These are phyloP conservation scores for Bryoglossum gracile DNA, from an alignment of 495 filamentous ascomycete genomes.

Conservation along the genomic window DNA sequence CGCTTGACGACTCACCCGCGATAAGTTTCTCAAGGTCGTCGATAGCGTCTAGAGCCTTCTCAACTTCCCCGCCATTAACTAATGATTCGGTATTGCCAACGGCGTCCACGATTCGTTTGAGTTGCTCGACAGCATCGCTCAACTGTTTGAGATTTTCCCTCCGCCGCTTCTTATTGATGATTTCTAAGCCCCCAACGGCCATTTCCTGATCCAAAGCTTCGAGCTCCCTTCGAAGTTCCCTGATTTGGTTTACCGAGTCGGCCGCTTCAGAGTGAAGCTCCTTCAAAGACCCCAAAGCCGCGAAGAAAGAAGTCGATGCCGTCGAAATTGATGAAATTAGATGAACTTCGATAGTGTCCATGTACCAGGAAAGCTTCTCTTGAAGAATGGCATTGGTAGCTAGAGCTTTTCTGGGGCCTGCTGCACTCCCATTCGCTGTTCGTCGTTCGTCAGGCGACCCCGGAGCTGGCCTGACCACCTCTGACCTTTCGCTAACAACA, in stretches of 20 bases:
- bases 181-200: constrained; percentile 76
- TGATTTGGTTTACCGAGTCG: constrained; percentile 83
- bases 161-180: constrained; percentile 72
- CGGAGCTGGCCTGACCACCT: constrained; percentile 68
- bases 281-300: constrained; percentile 80
- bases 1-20: constrained; percentile 49
- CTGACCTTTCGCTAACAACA: constrained; percentile 90
- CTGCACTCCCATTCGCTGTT: constrained; percentile 52
- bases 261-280: constrained; percentile 90
- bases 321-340: constrained; percentile 93
- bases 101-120: constrained; percentile 68
- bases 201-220: constrained; percentile 77
- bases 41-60: constrained; percentile 69
- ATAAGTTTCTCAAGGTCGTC: constrained; percentile 72
- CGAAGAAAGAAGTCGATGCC: constrained; percentile 94
- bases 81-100: constrained; percentile 70
- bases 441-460: constrained; percentile 48
- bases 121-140: constrained; percentile 72
- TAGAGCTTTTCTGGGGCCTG: constrained; percentile 72
- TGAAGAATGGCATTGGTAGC: constrained; percentile 98
- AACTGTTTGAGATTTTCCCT: constrained; percentile 81
- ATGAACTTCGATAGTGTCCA: constrained; percentile 98
- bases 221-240: constrained; percentile 69
- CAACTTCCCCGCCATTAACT: constrained; percentile 72
- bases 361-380: constrained; percentile 99